A percentile compares a stretch with the other conserved stretches of the same genome.
These are phyloP conservation scores for Corymbia citriodora DNA, from an alignment of 441 rosid species.

Conservation along the genomic window DNA sequence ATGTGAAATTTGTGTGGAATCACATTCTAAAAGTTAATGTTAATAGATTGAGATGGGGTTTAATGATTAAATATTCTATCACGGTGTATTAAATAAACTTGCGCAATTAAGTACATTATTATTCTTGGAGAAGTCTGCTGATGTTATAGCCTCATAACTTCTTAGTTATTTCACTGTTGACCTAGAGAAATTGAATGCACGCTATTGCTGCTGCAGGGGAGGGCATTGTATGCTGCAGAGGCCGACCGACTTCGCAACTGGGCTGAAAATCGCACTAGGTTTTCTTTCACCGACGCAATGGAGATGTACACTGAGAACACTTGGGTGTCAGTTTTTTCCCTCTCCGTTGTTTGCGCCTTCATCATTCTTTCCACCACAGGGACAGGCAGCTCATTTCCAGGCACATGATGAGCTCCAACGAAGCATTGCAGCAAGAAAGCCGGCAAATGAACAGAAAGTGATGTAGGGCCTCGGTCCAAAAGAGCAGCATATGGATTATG, in stretches of 20 bases:
- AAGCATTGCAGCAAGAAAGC: not conserved
- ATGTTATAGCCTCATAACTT: not conserved
- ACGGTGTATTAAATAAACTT: not conserved
- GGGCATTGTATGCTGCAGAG: conserved; percentile 88
- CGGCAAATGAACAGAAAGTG: not conserved
- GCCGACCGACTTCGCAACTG: conserved; percentile 83
- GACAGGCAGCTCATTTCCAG: conserved; percentile 27
- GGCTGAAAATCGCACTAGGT: conserved; percentile 82
- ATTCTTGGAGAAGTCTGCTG: not conserved
- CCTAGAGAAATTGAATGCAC: not conserved
- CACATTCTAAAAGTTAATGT: too few species aligned
- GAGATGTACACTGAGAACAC: conserved; percentile 90
- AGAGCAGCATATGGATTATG: not conserved
- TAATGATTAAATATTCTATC: too few species aligned
- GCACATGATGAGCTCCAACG: not conserved
- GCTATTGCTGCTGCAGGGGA: conserved; percentile 41
- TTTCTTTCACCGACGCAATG: conserved; percentile 87
- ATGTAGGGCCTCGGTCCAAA: not conserved
- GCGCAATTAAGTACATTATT: not conserved
- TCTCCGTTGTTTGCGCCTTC: conserved; percentile 86
- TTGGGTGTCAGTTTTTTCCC: conserved; percentile 93
- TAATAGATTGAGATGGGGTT: too few species aligned
- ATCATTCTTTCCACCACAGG: conserved; percentile 76
- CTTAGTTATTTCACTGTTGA: not conserved
- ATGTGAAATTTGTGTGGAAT: too few species aligned